Evolutionary conservation across 2,329 filamentous ascomycete species (phyloP).

Genomic region (Paecilomyces niveus): DNA sequence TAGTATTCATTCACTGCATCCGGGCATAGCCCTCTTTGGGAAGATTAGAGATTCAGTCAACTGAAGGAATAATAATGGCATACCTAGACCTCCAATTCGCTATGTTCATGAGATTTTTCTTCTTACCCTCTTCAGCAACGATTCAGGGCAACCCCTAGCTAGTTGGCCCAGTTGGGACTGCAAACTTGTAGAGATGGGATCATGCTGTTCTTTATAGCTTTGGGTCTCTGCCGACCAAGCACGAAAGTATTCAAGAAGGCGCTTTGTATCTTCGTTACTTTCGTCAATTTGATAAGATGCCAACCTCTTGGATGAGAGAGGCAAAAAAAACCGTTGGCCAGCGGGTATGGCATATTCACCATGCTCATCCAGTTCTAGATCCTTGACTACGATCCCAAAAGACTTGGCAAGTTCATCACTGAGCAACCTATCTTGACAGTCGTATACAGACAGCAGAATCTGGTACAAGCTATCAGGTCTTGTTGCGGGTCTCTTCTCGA

Average conservation of each 20-base stretch:
- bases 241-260: neutral
- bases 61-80: neutral
- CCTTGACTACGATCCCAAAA: too few relatives aligned
- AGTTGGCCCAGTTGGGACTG: neutral
- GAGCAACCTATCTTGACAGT: too few relatives aligned
- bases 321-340: neutral
- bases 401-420: too few relatives aligned
- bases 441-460: too few relatives aligned
- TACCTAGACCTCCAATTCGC: too few relatives aligned
- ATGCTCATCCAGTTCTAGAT: neutral
- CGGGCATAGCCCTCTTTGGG: too few relatives aligned
- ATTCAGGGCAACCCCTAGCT: neutral
- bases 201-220: neutral
- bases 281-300: neutral
- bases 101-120: too few relatives aligned
- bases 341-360: neutral
- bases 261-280: neutral
- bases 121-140: neutral
- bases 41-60: neutral
- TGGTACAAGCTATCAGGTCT: too few relatives aligned
- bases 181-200: neutral
- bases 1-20: too few relatives aligned
- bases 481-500: neutral
- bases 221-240: neutral
- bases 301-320: neutral